Evolutionary conservation across 139 green algal species (phyloP), one percentile per base, ranked within the genome.

Genomic region (Auxenochlorella pyrenoidosa): DNA sequence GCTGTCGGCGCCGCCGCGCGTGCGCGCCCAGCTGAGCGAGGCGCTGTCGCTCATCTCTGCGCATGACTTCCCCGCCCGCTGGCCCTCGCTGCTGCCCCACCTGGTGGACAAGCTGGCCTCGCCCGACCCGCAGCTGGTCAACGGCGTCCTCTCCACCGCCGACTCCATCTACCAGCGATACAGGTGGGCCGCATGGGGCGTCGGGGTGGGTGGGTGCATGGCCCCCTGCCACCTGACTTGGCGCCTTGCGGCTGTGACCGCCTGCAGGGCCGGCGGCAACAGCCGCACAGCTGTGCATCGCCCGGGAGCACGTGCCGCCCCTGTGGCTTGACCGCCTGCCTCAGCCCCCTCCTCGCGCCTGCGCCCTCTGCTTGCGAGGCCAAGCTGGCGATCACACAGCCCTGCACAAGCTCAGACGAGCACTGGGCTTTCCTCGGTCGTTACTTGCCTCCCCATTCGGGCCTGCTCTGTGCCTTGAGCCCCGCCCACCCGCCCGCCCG

Each of bases 161-260:
- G 98, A 99, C 92, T 96, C 96, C 71, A 98, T 99, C 79, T 99
- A 98, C 92, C 98, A 99, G 91, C 91, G 97, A 32, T 99, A 97
- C 91, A 83, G 96, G 43, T 84, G 60, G 43, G 78, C 32, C 32
- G 47, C 8, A 18, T 6, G 47, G 47, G 6, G 47, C 8, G 47
- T 54, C 8, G 47, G 6, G 47, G 47, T 8, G 34, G 59, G 54
- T 60, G 36, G 76, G 30, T 15, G 5, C 5, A 63, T 36, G 43
- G 41, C 15, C 47, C 10, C 8, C 47, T 10, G 47, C 8, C 47
- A 54, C n/a, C n/a, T n/a, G n/a, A n/a, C n/a, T n/a, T n/a, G n/a
- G n/a, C n/a, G n/a, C n/a, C n/a, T n/a, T n/a, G n/a, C n/a, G n/a
- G n/a, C n/a, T n/a, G n/a, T n/a, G n/a, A n/a, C n/a, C n/a, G n/a